Base-by-base conservation (phyloP, 2,329 filamentous ascomycete genomes). In the Fusarium albosuccineum region DNA sequence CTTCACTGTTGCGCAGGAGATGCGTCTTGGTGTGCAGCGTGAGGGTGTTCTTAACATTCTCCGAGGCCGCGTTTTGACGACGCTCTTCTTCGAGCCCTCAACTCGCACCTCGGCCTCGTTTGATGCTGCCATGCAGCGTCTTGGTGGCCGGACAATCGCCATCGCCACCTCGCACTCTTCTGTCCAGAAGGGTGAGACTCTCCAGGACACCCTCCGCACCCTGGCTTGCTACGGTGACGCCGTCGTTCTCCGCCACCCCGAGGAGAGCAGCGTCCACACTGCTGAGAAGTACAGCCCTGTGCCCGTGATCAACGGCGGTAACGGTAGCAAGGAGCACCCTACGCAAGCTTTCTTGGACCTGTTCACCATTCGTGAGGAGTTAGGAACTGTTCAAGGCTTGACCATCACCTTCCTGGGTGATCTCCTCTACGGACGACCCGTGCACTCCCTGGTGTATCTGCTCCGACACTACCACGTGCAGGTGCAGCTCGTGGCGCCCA, bases 261-360 rank as follows among this genome's bases (percentile, higher is more conserved):
- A 93, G 49, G 92, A 94, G 76, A 86, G 85, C 68, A 94, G 92
- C 64, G 92, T 93, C 27, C 89, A 94, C 52, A 87, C 91, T 51
- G 96, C 95, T 1, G 90, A 91, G 74, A 95, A 94, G 77, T 97
- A 91, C 82, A 94, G 93, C 42, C 89, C 91, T 14, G 93, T 97
- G 1, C 96, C 96, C 1, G 90, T 99, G 75, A 95, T 99, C 85
- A 99, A 99, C 77, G 96, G 94, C 68, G 96, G 96, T 51, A 99
- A 99, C 78, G 96, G 96, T 67, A 94, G 92, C 81, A 90, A 93
- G 73, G 96, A 99, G 83, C 96, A 99, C 81, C 96, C 96, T 1
- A 99, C 96, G 0, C 96, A 99, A 81, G 96, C 96, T 0, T 96
- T 99, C 86, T 85, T 99, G 22, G 96, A 99, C 75, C 90, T 99